These are phyloP conservation scores for Dictyophora rubrovolvata DNA, from an alignment of 768 basidiomycete genomes.

Conservation along the genomic window DNA sequence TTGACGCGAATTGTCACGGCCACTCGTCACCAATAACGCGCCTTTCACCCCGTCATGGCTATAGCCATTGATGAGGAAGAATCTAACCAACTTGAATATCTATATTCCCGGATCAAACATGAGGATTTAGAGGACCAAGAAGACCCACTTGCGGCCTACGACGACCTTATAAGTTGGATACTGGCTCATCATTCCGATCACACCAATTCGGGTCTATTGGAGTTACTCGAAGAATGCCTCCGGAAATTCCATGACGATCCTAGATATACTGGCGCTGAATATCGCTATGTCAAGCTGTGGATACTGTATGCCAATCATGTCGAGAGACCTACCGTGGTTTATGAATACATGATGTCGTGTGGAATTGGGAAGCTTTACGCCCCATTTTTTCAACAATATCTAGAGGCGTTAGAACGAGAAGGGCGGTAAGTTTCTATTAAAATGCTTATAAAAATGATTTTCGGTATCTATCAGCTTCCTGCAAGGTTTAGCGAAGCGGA, in stretches of 20 bases:
- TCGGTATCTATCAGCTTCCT: not conserved
- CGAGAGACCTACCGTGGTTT: conserved; percentile 65
- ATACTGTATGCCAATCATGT: conserved; percentile 73
- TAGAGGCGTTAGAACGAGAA: conserved; percentile 60
- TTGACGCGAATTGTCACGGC: not conserved
- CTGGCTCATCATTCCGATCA: conserved; percentile 75
- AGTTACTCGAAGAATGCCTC: conserved; percentile 78
- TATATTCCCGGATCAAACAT: not conserved
- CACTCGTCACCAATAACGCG: not conserved
- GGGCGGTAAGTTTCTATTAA: conserved; percentile 51
- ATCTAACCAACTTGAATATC: not conserved
- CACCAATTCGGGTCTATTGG: conserved; percentile 60
- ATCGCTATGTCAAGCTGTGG: conserved; percentile 91
- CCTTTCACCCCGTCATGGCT: not conserved
- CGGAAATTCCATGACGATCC: conserved; percentile 71
- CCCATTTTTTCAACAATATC: conserved; percentile 86
- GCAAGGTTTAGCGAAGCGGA: conserved; percentile 69
- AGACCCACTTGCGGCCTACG: conserved; percentile 79
- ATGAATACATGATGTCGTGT: conserved; percentile 79
- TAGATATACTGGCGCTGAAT: conserved; percentile 69
- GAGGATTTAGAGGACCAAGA: conserved; percentile 50
- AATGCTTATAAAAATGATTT: conserved; percentile 5
- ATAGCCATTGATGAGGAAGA: not conserved
- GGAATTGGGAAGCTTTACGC: conserved; percentile 79
- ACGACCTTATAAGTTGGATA: conserved; percentile 86